A percentile compares a stretch with the other conserved stretches of the same genome.
phyloP scores from a whole-genome alignment of 2,329 filamentous ascomycete genomes.

The Periconia macrospinosa region DNA sequence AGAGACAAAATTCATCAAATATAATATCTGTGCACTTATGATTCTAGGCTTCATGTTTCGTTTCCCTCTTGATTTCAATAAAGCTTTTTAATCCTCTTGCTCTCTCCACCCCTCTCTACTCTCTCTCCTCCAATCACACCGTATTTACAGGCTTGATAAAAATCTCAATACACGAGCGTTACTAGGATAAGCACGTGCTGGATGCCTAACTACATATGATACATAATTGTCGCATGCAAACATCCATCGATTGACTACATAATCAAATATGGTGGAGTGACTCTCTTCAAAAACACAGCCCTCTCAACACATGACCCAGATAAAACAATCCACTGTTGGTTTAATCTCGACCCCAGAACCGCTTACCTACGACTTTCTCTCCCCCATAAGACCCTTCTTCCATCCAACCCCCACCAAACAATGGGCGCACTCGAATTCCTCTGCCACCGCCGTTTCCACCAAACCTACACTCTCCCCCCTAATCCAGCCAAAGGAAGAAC shows the following conservation, averaged over 20 bases:
- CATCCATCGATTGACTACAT: neutral
- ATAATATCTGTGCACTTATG: neutral
- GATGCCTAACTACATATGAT: neutral
- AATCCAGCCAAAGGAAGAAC: slow-evolving; percentile 18
- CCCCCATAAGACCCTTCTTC: neutral
- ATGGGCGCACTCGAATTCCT: slow-evolving; percentile 22
- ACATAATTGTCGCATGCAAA: neutral
- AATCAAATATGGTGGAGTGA: neutral
- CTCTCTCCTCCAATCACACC: neutral
- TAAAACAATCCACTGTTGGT: neutral
- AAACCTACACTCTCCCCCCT: slow-evolving; percentile 23
- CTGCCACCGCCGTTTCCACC: slow-evolving; percentile 32
- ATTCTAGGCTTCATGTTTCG: neutral
- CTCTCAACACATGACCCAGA: neutral
- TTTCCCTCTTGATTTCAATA: neutral
- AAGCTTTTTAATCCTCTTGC: neutral
- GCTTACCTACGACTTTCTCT: neutral
- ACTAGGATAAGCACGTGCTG: no score
- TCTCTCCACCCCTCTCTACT: neutral
- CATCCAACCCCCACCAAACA: neutral
- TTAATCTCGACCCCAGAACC: no score
- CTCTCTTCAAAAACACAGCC: no score
- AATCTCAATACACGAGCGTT: no score
- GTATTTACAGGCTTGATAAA: no score
- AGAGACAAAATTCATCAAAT: no score